phyloP scores from a whole-genome alignment of 768 basidiomycete genomes.

The Kondoa subrosea region DNA sequence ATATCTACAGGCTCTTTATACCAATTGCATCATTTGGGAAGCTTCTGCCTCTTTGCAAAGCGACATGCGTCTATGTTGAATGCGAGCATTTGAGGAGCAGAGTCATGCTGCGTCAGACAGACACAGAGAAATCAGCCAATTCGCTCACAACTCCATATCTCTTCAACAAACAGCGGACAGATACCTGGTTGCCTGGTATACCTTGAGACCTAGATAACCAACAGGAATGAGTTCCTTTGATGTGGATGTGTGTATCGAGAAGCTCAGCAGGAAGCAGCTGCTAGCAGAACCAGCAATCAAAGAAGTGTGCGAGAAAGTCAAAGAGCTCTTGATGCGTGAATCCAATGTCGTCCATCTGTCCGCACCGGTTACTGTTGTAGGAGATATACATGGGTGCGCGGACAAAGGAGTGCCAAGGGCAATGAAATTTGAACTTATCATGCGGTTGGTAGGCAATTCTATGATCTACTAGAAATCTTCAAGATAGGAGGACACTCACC shows the following conservation, averaged over 20 bases:
- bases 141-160: too few relatives aligned
- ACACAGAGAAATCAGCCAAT: too few relatives aligned
- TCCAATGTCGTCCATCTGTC: slow-evolving; percentile 95
- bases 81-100: too few relatives aligned
- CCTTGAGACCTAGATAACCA: too few relatives aligned
- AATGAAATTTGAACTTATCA: background rate
- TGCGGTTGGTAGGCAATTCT: slow-evolving; percentile 62
- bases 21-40: too few relatives aligned
- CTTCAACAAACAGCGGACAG: too few relatives aligned
- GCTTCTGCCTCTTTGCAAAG: too few relatives aligned
- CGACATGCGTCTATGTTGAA: too few relatives aligned
- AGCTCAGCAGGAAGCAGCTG: slow-evolving; percentile 43
- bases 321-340: slow-evolving; percentile 97
- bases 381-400: slow-evolving; percentile 93
- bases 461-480: slow-evolving; percentile 97
- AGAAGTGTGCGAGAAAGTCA: slow-evolving; percentile 99
- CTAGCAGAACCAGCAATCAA: slow-evolving; percentile 83
- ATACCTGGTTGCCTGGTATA: too few relatives aligned
- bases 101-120: too few relatives aligned
- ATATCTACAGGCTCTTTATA: too few relatives aligned
- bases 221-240: background rate
- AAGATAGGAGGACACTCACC: slow-evolving; percentile 95
- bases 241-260: slow-evolving; percentile 18
- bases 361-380: slow-evolving; percentile 93
- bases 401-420: background rate